phyloP scores from a whole-genome alignment of 2,329 filamentous ascomycete genomes.

The Claviceps maximensis region DNA sequence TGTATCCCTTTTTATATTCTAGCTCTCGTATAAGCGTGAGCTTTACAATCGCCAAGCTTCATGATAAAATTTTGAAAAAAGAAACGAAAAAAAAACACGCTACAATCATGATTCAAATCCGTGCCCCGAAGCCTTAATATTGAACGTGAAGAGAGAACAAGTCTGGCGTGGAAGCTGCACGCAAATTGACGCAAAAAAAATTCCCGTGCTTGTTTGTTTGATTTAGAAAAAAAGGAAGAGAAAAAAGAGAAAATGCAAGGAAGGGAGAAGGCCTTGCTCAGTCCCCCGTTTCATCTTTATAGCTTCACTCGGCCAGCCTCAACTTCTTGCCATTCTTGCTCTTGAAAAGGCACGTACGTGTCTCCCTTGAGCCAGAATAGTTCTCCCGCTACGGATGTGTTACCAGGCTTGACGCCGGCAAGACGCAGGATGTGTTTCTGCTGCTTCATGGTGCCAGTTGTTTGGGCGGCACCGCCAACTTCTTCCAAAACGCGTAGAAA shows the following conservation, averaged over 20 bases:
- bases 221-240: neutral
- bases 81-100: neutral
- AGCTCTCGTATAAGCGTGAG: too few relatives aligned
- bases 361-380: slow-evolving; percentile 54
- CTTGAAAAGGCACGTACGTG: slow-evolving; percentile 54
- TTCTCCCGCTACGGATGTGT: slow-evolving; percentile 23
- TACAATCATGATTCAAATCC: neutral
- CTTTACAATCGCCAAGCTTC: neutral
- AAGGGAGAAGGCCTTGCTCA: neutral
- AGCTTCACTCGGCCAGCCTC: slow-evolving; percentile 58
- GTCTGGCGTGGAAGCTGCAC: too few relatives aligned
- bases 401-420: slow-evolving; percentile 56
- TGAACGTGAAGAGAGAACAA: neutral
- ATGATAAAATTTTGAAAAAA: too few relatives aligned
- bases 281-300: slow-evolving; percentile 19
- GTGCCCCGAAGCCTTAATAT: neutral
- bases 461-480: slow-evolving; percentile 40
- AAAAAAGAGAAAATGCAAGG: too few relatives aligned
- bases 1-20: too few relatives aligned
- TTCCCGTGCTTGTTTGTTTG: too few relatives aligned
- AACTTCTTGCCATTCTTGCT: slow-evolving; percentile 55
- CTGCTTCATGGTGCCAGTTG: slow-evolving; percentile 81
- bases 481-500: slow-evolving; percentile 58
- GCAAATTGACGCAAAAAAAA: neutral
- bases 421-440: slow-evolving; percentile 63